Base-by-base conservation (phyloP, 768 basidiomycete genomes). In the Trametes cingulata region DNA sequence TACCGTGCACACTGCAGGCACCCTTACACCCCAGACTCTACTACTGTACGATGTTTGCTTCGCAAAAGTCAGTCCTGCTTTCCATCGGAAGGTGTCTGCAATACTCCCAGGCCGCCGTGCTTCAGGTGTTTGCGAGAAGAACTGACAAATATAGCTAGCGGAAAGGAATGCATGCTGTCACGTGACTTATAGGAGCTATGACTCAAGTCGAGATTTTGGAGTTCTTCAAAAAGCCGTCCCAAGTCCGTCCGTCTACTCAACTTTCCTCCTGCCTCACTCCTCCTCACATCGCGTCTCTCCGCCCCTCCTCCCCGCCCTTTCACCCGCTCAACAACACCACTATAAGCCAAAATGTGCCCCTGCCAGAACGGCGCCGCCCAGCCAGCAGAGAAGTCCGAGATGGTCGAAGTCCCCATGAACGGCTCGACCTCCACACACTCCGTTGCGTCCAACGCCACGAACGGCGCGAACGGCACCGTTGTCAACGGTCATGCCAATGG, bases 361-460 rank as follows among this genome's bases (percentile, higher is more conserved):
- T 81, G 81, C 72, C 71, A 75, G 67, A 84, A 80, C 75, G 77
- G 74, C 59, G 82, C 86, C 68, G 53, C 74, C n/a, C 61, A 76
- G 47, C 72, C 82, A 43, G 67, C 75, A 46, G 78, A 75, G 60
- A 76, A 73, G 55, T 69, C 73, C 60, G 82, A 94, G 54, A 90
- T 93, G 91, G 90, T 94, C 55, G 72, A 81, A 29, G 82, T 93
- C 52, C 84, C 85, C 53, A 76, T 84, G 61, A 84, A 80, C 64
- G 75, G 81, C 69, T 58, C 68, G 65, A 58, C 61, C 48, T 53
- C 61, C 52, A 68, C 72, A 19, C 66, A 70, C 55, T 73, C 68
- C 33, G 69, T 43, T 51, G 56, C 22, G 55, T 62, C 58, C 53
- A 65, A 56, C 52, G 61, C 46, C 10, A 40, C 40, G 12, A 59